A percentile compares a stretch with the other conserved stretches of the same genome.
Evolutionary conservation across 352 stramenopile species (phyloP).

Genomic region (Phytophthora sansomeana): DNA sequence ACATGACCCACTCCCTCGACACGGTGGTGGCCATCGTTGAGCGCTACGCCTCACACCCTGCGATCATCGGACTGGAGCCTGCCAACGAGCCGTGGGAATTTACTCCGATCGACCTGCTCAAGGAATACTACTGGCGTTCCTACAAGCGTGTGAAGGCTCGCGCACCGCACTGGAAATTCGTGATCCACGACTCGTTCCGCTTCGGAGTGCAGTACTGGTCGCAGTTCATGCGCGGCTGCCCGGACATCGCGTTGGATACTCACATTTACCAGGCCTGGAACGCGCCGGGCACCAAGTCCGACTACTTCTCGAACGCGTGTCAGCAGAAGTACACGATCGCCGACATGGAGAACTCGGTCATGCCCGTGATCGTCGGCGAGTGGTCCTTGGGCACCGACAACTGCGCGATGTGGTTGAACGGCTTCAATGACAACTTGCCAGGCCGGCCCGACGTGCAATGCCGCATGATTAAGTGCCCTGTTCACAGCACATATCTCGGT

Average conservation of each 20-base stretch:
- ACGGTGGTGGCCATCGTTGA: constrained; percentile 91
- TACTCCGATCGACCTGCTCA: constrained; percentile 90
- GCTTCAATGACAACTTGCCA: constrained; percentile 47
- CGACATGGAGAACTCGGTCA: constrained; percentile 45
- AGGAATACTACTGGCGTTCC: constrained; percentile 96
- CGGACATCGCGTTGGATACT: constrained; percentile 94
- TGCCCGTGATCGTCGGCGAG: constrained; percentile 94
- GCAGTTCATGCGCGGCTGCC: constrained; percentile 84
- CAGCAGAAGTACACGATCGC: constrained; percentile 87
- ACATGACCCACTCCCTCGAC: constrained; percentile 90
- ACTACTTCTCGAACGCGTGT: constrained; percentile 92
- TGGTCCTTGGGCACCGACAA: constrained; percentile 91
- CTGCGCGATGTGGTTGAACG: too few species aligned
- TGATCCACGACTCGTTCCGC: constrained; percentile 96
- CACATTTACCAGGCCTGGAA: constrained; percentile 95
- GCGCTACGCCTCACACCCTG: constrained; percentile 83
- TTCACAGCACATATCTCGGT: constrained; percentile 81
- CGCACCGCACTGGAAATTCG: constrained; percentile 95
- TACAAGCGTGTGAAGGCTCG: constrained; percentile 94
- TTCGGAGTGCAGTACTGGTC: too few species aligned
- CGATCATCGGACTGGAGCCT: constrained; percentile 91
- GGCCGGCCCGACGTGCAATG: constrained; percentile 89
- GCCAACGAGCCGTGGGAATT: constrained; percentile 96
- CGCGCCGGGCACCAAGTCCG: constrained; percentile 59
- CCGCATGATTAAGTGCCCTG: constrained; percentile 84